These are phyloP conservation scores for Ganoderma boninense DNA, from an alignment of 1,284 basidiomycete genomes.

Conservation along the genomic window DNA sequence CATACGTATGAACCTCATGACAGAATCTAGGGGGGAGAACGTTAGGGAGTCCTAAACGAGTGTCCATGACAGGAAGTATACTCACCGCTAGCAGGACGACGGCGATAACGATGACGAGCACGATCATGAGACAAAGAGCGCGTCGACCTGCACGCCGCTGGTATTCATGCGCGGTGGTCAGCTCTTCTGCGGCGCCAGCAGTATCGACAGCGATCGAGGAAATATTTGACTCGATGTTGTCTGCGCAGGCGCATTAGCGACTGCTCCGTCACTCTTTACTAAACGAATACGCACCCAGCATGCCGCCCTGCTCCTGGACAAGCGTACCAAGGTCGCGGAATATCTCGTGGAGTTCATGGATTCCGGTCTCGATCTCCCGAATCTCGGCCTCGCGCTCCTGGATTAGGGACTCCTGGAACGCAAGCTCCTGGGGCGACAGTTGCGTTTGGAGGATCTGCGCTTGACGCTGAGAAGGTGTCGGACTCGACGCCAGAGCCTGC, in stretches of 20 bases:
- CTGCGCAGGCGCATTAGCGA: conserved; percentile 52
- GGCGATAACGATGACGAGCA: conserved; percentile 88
- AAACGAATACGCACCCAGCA: conserved; percentile 79
- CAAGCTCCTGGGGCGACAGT: conserved; percentile 89
- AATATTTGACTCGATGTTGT: conserved; percentile 97
- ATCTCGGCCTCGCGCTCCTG: conserved; percentile 96
- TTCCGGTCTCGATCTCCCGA: conserved; percentile 95
- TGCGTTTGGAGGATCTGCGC: conserved; percentile 77
- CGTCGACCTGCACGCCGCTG: conserved; percentile 94
- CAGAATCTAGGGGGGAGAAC: conserved; percentile 35
- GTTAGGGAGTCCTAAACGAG: conserved; percentile 39
- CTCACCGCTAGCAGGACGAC: conserved; percentile 93
- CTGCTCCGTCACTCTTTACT: background rate
- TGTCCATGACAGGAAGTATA: conserved; percentile 42
- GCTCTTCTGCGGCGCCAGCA: conserved; percentile 85
- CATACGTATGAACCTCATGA: conserved; percentile 31
- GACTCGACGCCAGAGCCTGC: conserved; percentile 38
- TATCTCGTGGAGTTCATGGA: conserved; percentile 97
- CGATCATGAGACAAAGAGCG: conserved; percentile 89
- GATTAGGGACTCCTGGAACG: conserved; percentile 96
- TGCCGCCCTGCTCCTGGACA: conserved; percentile 93
- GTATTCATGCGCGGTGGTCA: conserved; percentile 92
- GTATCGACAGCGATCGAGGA: conserved; percentile 89
- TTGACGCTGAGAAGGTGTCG: conserved; percentile 61
- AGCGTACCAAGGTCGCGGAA: conserved; percentile 97